Percentiles rank a stretch among this genome's conserved stretches.
Conservation (phyloP, 2,329 filamentous ascomycete genomes). For the Aureobasidium sp. region DNA sequence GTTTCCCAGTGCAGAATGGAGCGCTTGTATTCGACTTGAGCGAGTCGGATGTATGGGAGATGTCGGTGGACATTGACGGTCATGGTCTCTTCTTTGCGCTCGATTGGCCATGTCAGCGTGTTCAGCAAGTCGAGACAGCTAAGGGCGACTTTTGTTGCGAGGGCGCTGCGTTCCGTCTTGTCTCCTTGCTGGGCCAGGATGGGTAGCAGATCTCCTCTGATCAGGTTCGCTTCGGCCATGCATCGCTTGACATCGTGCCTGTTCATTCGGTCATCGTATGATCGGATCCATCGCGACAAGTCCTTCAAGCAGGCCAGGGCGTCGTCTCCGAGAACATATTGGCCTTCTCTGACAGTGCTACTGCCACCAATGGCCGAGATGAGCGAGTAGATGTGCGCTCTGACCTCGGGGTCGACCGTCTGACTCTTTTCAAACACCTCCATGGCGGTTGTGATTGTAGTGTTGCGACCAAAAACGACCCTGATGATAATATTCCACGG, state of each 20-base stretch:
- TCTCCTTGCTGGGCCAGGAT: slow-evolving; percentile 80
- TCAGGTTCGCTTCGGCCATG: slow-evolving; percentile 83
- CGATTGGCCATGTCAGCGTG: slow-evolving; percentile 88
- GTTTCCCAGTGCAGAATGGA: slow-evolving; percentile 77
- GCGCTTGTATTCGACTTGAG: slow-evolving; percentile 84
- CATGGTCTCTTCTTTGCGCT: slow-evolving; percentile 69
- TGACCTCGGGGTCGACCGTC: slow-evolving; percentile 78
- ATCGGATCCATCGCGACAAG: slow-evolving; percentile 87
- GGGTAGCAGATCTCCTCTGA: slow-evolving; percentile 80
- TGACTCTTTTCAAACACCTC: slow-evolving; percentile 24
- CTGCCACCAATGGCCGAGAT: slow-evolving; percentile 87
- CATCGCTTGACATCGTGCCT: slow-evolving; percentile 92
- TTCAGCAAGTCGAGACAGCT: slow-evolving; percentile 86
- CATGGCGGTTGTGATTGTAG: slow-evolving; percentile 16
- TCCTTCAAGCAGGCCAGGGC: slow-evolving; percentile 86
- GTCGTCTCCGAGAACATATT: slow-evolving; percentile 87
- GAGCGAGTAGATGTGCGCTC: slow-evolving; percentile 86
- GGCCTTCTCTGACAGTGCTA: slow-evolving; percentile 67
- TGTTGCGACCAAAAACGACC: not conserved
- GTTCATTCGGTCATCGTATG: slow-evolving; percentile 89
- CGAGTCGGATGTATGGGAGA: slow-evolving; percentile 77
- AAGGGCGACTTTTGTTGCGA: slow-evolving; percentile 71
- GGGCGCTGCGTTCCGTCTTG: slow-evolving; percentile 62
- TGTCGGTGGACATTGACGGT: slow-evolving; percentile 91
- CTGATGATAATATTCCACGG: not conserved